A percentile compares a stretch with the other conserved stretches of the same genome.
These are phyloP conservation scores for Xylaria flabelliformis DNA, from an alignment of 495 filamentous ascomycete genomes.

Conservation along the genomic window DNA sequence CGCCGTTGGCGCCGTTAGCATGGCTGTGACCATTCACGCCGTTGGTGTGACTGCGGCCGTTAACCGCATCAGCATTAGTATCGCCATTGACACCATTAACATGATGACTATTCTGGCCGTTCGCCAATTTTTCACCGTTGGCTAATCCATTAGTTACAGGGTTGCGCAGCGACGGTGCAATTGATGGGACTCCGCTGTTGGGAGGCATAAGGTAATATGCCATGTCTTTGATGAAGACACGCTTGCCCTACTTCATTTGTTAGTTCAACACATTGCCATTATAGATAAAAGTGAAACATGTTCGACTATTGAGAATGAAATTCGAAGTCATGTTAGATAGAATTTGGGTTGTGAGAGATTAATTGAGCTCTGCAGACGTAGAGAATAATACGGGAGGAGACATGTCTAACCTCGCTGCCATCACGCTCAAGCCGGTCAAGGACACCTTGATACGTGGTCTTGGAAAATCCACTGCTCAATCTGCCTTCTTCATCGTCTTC, in stretches of 20 bases:
- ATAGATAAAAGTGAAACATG: not conserved
- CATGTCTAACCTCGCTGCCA: conserved; percentile 57
- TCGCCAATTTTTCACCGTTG: conserved; percentile 33
- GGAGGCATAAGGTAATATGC: conserved; percentile 86
- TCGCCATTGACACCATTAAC: not conserved
- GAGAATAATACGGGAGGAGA: not conserved
- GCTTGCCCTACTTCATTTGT: conserved; percentile 67
- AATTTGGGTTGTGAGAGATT: not conserved
- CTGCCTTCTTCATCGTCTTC: conserved; percentile 73
- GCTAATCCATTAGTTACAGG: conserved; percentile 51
- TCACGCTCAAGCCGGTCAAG: conserved; percentile 72
- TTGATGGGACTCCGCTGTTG: conserved; percentile 64
- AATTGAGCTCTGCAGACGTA: not conserved
- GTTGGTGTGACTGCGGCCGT: conserved; percentile 31
- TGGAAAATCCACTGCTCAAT: conserved; percentile 73
- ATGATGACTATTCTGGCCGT: conserved; percentile 16
- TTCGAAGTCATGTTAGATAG: not conserved
- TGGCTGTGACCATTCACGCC: conserved; percentile 34
- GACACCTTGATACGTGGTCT: conserved; percentile 78
- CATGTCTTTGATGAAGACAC: conserved; percentile 98
- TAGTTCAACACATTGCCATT: not conserved
- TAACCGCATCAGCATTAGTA: not conserved
- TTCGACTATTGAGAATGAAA: not conserved
- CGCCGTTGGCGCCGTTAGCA: conserved; percentile 30
- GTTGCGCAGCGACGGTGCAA: conserved; percentile 77